Evolutionary conservation across 148 eudicot species (phyloP).

Genomic region (Rhododendron griersonianum): DNA sequence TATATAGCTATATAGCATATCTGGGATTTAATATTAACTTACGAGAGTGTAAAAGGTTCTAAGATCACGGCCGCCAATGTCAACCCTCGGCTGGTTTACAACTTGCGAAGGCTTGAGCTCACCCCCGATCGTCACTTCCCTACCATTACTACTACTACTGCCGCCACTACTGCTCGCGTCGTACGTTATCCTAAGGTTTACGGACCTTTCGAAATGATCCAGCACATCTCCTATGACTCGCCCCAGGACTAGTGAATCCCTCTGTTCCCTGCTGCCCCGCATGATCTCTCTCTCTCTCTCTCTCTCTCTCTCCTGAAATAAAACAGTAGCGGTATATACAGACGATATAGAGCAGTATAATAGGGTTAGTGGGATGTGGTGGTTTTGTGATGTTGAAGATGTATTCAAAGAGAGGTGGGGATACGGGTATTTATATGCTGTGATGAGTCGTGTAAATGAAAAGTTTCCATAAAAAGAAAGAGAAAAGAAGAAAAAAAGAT

Average conservation of each 20-base stretch:
- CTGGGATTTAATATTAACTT: background rate
- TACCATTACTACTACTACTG: background rate
- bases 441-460: background rate
- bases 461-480: no score
- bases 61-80: slow-evolving; percentile 72
- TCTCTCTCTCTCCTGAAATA: background rate
- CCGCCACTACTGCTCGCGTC: background rate
- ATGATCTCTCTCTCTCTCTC: background rate
- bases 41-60: slow-evolving; percentile 79
- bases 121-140: slow-evolving; percentile 58
- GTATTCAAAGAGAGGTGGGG: background rate
- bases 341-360: no score
- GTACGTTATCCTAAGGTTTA: slow-evolving; percentile 38
- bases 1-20: no score
- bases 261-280: slow-evolving; percentile 16
- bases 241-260: slow-evolving; percentile 73
- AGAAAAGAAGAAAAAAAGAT: no score
- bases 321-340: no score
- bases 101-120: slow-evolving; percentile 79
- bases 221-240: slow-evolving; percentile 79
- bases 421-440: background rate
- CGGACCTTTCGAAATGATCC: slow-evolving; percentile 56
- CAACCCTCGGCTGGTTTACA: slow-evolving; percentile 68
- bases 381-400: no score
- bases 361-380: no score